Base-by-base conservation (phyloP, 306 rosid genomes). In the Quercus agrifolia region DNA sequence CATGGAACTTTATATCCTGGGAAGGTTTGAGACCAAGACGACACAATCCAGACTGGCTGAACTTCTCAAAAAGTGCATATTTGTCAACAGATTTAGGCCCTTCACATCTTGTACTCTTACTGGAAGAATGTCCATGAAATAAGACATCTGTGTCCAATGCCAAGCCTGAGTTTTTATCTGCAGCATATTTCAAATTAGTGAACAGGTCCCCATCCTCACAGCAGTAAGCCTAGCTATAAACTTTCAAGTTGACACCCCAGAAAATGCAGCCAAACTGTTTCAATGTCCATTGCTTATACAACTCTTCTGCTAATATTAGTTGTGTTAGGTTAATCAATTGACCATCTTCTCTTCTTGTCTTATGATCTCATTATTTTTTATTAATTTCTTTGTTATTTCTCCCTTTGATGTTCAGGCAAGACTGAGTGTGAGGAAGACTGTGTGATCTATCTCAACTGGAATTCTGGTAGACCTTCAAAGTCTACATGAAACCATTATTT, bases 11-110 rank as follows among this genome's bases (percentile, higher is more conserved):
- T 71, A 80, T 77, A 70, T 87, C 87, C 77, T 74, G 75, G 78
- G 74, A 84, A 69, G 83, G 80, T 81, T 85, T 11, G 38, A 91
- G 87, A 76, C 94, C 94, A 78, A 90, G 96, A 74, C 78, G 93
- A 81, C 82, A 77, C 75, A 93, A 74, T 77, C 94, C 99, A 80
- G 98, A 86, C 56, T 74, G 78, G 79, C 93, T 85, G 77, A 90
- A 89, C 69, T 81, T 90, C 85, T 84, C 84, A 74, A 95, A 90
- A 80, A 81, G 86, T 38, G 80, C 78, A 76, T 83, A 85, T 55
- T 72, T 87, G 19, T 84, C 84, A 10, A 30, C 75, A 77, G 63
- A 61, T 81, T 80, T 80, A 35, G 76, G 64, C 82, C 66, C 79
- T 64, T 79, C 87, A 69, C 78, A 78, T 58, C 78, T 82, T 21